phyloP scores from a whole-genome alignment of 202 grass and related monocot species.

The Panicum hallii region DNA sequence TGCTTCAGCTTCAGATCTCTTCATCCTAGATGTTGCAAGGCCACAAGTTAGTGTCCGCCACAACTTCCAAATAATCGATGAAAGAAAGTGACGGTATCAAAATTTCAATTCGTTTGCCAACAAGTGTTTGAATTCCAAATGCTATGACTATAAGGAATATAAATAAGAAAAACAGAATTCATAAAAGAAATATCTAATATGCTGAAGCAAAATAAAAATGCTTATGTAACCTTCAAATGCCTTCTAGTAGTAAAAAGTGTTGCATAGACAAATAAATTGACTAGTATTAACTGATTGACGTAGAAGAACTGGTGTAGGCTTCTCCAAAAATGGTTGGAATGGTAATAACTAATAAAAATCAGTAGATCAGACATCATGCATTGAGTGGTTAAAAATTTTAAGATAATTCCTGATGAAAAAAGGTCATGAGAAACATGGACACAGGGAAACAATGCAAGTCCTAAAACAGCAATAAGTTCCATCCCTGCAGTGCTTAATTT shows the following conservation, averaged over 20 bases:
- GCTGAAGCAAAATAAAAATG: no score
- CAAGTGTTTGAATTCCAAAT: conserved; percentile 89
- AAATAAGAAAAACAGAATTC: no score
- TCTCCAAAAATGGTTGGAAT: background rate
- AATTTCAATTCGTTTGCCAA: no score
- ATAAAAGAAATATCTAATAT: no score
- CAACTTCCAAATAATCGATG: no score
- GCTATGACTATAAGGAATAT: no score
- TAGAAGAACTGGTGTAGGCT: background rate
- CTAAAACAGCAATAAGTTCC: background rate
- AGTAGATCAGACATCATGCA: background rate
- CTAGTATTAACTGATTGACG: background rate
- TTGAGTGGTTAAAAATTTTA: background rate
- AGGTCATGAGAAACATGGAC: background rate
- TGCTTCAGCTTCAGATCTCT: conserved; percentile 94
- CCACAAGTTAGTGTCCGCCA: conserved; percentile 63
- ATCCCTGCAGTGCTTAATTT: background rate
- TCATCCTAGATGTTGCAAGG: conserved; percentile 67
- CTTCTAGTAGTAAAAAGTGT: no score
- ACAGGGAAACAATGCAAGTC: background rate
- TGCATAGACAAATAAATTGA: background rate
- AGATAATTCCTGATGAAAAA: background rate
- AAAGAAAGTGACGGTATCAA: no score
- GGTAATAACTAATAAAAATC: background rate
- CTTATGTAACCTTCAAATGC: no score